Conservation (phyloP, 371 early-diverging fungal species). For the Haplosporangium sp. region DNA sequence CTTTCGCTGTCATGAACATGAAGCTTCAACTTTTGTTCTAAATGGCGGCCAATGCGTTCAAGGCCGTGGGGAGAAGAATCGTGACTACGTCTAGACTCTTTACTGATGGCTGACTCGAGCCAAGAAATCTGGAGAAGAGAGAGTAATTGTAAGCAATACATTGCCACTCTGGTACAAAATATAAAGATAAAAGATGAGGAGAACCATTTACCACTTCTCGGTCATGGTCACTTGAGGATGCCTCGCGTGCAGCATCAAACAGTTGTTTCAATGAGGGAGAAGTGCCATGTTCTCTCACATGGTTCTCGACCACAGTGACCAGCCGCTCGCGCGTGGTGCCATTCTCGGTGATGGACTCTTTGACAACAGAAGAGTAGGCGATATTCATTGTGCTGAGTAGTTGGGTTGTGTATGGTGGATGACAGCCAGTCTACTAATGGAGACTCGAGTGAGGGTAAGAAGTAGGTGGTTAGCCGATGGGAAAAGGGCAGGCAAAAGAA, state of each 20-base stretch:
- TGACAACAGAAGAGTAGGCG: conserved; percentile 33
- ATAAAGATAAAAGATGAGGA: conserved; percentile 36
- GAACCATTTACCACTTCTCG: conserved; percentile 44
- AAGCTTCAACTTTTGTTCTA: background rate
- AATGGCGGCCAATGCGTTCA: background rate
- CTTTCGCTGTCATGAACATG: background rate
- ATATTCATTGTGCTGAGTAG: conserved; percentile 13
- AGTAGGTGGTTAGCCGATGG: background rate
- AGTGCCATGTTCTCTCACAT: conserved; percentile 23
- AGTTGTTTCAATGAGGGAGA: conserved; percentile 40
- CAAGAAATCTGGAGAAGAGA: conserved; percentile 35
- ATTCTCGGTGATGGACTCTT: conserved; percentile 12
- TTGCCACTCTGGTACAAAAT: conserved; percentile 41
- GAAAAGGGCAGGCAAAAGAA: background rate
- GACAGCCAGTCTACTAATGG: background rate
- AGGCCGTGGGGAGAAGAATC: conserved; percentile 2
- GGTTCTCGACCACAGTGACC: conserved; percentile 25
- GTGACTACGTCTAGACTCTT: background rate
- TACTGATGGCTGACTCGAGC: conserved; percentile 29
- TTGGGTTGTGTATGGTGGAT: background rate
- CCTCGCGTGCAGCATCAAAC: conserved; percentile 51
- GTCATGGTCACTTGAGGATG: conserved; percentile 55
- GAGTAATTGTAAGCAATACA: background rate
- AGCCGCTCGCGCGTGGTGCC: conserved; percentile 18
- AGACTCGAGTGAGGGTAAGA: background rate